Percentiles rank a stretch among this genome's conserved stretches.
These are phyloP conservation scores for Daldinia eschscholtzii DNA, from an alignment of 2,329 filamentous ascomycete species.

Conservation along the genomic window DNA sequence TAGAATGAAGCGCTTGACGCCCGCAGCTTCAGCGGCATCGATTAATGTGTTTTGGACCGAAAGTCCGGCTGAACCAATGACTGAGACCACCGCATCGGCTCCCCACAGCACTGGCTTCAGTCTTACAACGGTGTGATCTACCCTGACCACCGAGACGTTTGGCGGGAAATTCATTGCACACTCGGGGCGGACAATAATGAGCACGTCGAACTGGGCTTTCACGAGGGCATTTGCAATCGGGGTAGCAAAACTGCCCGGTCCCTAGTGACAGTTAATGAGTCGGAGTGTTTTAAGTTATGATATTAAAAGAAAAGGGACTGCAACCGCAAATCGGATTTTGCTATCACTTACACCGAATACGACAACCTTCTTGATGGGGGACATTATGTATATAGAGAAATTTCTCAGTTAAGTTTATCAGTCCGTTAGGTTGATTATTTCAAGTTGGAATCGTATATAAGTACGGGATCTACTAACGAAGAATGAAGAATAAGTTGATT, in stretches of 20 bases:
- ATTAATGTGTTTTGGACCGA: constrained; percentile 44
- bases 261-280: constrained; percentile 33
- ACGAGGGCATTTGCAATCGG: constrained; percentile 48
- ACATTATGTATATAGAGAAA: constrained; percentile 30
- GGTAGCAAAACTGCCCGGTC: constrained; percentile 49
- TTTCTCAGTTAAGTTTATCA: no score
- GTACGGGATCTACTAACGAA: not conserved
- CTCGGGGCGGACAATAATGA: constrained; percentile 43
- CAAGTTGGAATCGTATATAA: not conserved
- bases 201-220: constrained; percentile 46
- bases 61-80: constrained; percentile 45
- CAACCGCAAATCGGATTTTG: not conserved
- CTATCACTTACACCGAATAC: constrained; percentile 47
- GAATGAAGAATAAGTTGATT: not conserved
- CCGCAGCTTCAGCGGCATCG: constrained; percentile 50
- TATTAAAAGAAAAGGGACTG: not conserved
- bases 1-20: constrained; percentile 51
- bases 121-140: constrained; percentile 41
- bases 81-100: constrained; percentile 50
- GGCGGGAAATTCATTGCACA: constrained; percentile 44
- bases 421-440: not conserved
- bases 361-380: constrained; percentile 45
- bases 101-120: constrained; percentile 45
- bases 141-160: constrained; percentile 40
- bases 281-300: not conserved